phyloP scores from a whole-genome alignment of 2,329 filamentous ascomycete genomes.

The Colletotrichum tanaceti region DNA sequence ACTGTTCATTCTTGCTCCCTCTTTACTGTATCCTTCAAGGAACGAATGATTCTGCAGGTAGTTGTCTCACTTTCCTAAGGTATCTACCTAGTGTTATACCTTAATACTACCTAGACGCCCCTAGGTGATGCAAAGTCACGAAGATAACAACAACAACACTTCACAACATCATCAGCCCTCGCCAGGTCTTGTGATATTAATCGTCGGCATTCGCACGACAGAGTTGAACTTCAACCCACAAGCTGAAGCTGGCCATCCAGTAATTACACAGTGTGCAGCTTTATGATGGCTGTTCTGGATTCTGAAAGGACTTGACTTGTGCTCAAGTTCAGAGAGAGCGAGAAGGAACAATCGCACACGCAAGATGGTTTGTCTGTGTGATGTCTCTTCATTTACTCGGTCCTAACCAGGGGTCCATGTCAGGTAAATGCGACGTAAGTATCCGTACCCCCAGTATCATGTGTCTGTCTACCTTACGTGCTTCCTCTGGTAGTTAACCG shows the following conservation, averaged over 20 bases:
- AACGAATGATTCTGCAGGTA: not conserved
- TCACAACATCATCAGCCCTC: not conserved
- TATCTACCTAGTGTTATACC: too few species aligned
- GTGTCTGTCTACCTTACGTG: too few species aligned
- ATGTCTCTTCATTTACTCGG: conserved; percentile 5
- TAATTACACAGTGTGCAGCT: not conserved
- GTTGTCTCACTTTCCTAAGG: not conserved
- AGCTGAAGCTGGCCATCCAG: not conserved
- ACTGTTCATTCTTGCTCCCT: not conserved
- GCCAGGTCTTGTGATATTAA: not conserved
- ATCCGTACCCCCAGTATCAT: too few species aligned
- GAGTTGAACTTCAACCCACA: not conserved
- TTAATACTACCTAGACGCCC: not conserved
- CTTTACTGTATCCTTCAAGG: not conserved
- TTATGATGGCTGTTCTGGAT: not conserved
- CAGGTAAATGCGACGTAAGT: too few species aligned
- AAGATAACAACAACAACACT: not conserved
- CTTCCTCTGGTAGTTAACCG: too few species aligned
- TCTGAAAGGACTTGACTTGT: not conserved
- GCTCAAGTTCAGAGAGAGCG: too few species aligned
- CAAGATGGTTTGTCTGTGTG: not conserved
- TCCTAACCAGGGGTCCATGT: not conserved
- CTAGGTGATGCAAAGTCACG: too few species aligned
- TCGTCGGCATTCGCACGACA: not conserved
- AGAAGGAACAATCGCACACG: not conserved